Percentiles rank a stretch among this genome's conserved stretches.
Evolutionary conservation across 495 filamentous ascomycete genomes (phyloP).

Genomic region (Margaritispora aquatica): DNA sequence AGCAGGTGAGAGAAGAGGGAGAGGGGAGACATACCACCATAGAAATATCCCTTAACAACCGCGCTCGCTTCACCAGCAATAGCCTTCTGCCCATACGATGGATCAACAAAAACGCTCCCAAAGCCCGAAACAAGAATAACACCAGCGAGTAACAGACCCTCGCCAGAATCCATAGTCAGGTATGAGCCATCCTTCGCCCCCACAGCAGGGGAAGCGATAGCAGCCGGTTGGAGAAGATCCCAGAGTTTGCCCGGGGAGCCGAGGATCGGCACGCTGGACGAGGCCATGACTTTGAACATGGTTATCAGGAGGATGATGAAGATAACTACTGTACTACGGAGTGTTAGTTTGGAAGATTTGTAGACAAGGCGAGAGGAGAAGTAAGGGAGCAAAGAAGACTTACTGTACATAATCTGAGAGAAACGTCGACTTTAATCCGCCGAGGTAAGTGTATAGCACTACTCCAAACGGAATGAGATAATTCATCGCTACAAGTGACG

Average conservation of each 20-base stretch:
- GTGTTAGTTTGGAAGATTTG: constrained; percentile 44
- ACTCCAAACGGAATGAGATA: too few relatives aligned
- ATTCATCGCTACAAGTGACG: constrained; percentile 73
- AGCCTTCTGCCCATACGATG: constrained; percentile 76
- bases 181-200: constrained; percentile 85
- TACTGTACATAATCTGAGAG: too few relatives aligned
- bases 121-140: constrained; percentile 88
- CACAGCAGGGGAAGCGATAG: constrained; percentile 64
- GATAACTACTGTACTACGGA: constrained; percentile 77
- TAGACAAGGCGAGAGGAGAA: constrained; percentile 86
- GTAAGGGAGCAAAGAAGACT: too few relatives aligned
- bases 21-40: constrained; percentile 59
- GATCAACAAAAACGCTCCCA: constrained; percentile 41
- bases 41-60: constrained; percentile 80
- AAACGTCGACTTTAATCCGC: too few relatives aligned
- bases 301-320: constrained; percentile 88
- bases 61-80: constrained; percentile 84
- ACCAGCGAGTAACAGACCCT: constrained; percentile 91
- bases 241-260: constrained; percentile 79
- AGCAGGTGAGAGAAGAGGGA: too few relatives aligned
- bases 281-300: constrained; percentile 78
- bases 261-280: constrained; percentile 52
- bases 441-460: too few relatives aligned
- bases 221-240: constrained; percentile 68
- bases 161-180: constrained; percentile 79